phyloP scores from a whole-genome alignment of 306 rosid genomes.

The Rosa chinensis region DNA sequence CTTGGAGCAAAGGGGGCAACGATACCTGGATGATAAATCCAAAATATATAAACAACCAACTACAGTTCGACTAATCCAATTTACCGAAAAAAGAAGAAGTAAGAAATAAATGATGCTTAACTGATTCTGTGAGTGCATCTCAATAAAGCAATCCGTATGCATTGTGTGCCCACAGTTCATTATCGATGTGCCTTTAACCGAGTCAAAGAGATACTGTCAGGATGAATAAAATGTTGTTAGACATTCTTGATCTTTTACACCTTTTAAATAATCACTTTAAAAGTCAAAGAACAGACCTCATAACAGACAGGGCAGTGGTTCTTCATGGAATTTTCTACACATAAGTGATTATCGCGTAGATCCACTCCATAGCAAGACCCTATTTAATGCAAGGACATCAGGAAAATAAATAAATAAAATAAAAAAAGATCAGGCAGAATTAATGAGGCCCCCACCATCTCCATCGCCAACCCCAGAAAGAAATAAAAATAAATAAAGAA shows the following conservation, averaged over 20 bases:
- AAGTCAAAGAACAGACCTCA: constrained; percentile 54
- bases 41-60: constrained; percentile 16
- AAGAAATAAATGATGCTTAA: constrained; percentile 24
- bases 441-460: constrained; percentile 2
- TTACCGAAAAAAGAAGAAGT: neutral
- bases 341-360: constrained; percentile 55
- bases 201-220: constrained; percentile 72
- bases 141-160: constrained; percentile 56
- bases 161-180: constrained; percentile 79
- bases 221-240: constrained; percentile 33
- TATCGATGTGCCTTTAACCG: constrained; percentile 45
- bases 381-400: constrained; percentile 22
- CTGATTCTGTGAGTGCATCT: constrained; percentile 55
- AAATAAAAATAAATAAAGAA: neutral
- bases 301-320: constrained; percentile 67
- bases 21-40: constrained; percentile 47
- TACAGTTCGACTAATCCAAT: neutral
- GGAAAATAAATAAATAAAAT: neutral
- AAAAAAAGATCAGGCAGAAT: neutral
- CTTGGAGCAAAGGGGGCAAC: constrained; percentile 74
- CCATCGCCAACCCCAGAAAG: neutral
- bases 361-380: constrained; percentile 58
- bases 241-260: neutral
- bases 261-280: constrained; percentile 1
- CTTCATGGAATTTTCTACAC: constrained; percentile 81